Base-by-base conservation (phyloP, 2,329 filamentous ascomycete species). In the Colletotrichum shisoi region DNA sequence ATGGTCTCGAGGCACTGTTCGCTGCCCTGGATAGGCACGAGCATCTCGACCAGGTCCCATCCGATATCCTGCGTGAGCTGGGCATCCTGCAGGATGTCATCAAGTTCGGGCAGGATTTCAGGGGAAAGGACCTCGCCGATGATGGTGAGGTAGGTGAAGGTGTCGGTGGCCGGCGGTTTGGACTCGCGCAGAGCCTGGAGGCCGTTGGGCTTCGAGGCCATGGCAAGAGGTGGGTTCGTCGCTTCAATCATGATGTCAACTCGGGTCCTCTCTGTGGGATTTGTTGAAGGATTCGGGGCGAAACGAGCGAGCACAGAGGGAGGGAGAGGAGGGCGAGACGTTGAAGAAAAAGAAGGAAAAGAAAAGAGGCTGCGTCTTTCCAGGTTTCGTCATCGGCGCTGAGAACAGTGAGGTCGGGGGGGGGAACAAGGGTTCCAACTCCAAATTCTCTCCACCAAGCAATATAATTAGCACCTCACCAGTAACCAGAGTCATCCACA, bases 31-130 rank as follows among this genome's bases (percentile, higher is more conserved):
- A 93, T 79, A 42, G 87, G 83, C 27, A 93, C 82, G 4, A 95
- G 84, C 73, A 92, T 86, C 74, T 91, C 89, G 24, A 95, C 89
- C 58, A 94, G 80, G 75, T 95, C 92, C 92, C 92, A 95, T 57
- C 92, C 92, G 72, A 94, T 93, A 63, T 92, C 90, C 68, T 85
- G 86, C 3, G 91, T 92, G 63, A 94, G 81, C 65, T 85, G 82
- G 11, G 83, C 81, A 81, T 92, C 87, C 75, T 91, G 86, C 19
- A 92, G 82, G 42, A 91, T 86, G 24, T 89, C 83, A 71, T 92
- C 85, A 52, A 94, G 82, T 3, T 85, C 80, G 1, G 90, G 89
- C 49, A 94, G 80, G 68, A 89, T 83, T 67, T 89, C 87, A 19
- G 87, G 83, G 5, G 84, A 87, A 52, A 93, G 81, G 71, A 91